These are phyloP conservation scores for Lasiodiplodia sp. DNA, from an alignment of 2,329 filamentous ascomycete genomes.

Conservation along the genomic window DNA sequence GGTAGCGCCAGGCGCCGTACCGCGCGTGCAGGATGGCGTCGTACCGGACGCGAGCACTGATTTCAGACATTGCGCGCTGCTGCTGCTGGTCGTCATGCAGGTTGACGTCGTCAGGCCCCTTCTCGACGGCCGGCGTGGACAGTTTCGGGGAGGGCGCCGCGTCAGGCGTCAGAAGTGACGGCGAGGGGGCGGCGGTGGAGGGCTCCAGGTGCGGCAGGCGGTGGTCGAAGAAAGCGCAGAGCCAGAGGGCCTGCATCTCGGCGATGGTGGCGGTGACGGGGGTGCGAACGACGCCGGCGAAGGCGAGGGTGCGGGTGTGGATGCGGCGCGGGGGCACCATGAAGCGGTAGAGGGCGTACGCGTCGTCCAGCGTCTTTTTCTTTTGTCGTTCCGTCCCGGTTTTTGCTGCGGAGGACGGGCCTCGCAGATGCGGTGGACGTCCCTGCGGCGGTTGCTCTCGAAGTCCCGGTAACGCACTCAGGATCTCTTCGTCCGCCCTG, in stretches of 20 bases:
- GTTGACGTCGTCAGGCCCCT: neutral
- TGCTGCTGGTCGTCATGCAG: neutral
- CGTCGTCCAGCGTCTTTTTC: conserved; percentile 29
- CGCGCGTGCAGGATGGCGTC: conserved; percentile 43
- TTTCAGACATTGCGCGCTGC: neutral
- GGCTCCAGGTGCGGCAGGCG: conserved; percentile 46
- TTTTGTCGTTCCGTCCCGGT: conserved; percentile 12
- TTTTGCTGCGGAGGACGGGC: neutral
- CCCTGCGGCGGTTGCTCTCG: neutral
- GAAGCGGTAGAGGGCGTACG: conserved; percentile 56
- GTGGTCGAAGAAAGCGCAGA: conserved; percentile 68
- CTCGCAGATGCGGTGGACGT: neutral
- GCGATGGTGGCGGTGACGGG: conserved; percentile 47
- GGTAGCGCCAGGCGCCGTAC: conserved; percentile 43
- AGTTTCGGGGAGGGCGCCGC: neutral
- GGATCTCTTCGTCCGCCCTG: conserved; percentile 60
- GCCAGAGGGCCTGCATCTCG: conserved; percentile 51
- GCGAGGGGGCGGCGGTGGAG: neutral
- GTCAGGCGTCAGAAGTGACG: too few species aligned
- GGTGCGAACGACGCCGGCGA: conserved; percentile 49
- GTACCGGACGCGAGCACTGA: neutral
- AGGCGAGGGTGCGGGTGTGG: conserved; percentile 46
- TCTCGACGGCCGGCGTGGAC: neutral
- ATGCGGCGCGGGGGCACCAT: conserved; percentile 49
- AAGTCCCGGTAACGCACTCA: conserved; percentile 61